Conservation (phyloP, 140 eudicot genomes). For the Cichorium intybus region DNA sequence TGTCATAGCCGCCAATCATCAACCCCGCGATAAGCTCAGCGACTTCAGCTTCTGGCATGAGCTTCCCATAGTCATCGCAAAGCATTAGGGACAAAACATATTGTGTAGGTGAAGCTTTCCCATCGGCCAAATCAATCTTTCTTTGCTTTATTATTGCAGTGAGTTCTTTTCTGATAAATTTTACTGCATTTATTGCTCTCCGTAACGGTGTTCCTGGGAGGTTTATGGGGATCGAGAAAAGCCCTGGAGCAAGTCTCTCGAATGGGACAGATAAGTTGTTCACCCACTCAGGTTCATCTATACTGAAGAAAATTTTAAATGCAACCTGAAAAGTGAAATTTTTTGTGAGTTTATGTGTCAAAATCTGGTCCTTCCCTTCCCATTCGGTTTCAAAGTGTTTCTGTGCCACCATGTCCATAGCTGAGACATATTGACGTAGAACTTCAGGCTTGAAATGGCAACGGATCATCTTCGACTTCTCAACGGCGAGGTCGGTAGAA, state of each 20-base stretch:
- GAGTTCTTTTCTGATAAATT: conserved; percentile 8
- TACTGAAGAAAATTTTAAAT: not conserved
- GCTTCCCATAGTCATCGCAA: not conserved
- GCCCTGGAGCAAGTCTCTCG: not conserved
- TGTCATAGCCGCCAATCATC: not conserved
- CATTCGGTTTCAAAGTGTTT: not conserved
- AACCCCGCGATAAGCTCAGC: not conserved
- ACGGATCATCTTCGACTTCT: not conserved
- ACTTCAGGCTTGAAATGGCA: conserved; percentile 11
- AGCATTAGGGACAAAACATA: not conserved
- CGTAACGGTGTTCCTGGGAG: conserved; percentile 18
- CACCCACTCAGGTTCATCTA: not conserved
- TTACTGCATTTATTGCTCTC: conserved; percentile 11
- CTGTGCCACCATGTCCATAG: not conserved
- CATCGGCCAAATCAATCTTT: conserved; percentile 7
- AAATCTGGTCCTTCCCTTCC: not conserved
- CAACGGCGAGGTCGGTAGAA: not conserved
- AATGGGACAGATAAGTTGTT: not conserved
- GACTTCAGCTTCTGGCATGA: not conserved
- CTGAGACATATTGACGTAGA: conserved; percentile 3
- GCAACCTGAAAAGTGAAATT: not conserved
- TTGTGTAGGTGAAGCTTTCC: conserved; percentile 9
- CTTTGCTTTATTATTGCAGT: conserved; percentile 11
- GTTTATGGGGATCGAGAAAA: conserved; percentile 12
- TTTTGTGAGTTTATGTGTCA: not conserved